phyloP scores from a whole-genome alignment of 495 filamentous ascomycete genomes.

The Tetracladium marchalianum region DNA sequence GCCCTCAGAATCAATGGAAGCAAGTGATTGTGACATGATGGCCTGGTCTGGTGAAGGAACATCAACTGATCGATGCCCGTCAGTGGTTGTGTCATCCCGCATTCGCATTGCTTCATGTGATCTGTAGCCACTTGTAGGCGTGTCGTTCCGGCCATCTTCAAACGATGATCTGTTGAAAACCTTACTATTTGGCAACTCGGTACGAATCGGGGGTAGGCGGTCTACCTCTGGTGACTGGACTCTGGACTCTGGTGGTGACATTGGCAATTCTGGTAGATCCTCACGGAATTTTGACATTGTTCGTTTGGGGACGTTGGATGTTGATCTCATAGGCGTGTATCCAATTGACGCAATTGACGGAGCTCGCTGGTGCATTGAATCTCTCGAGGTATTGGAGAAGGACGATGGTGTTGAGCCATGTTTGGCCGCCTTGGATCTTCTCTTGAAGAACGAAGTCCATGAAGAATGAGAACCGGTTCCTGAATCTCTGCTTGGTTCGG shows the following conservation, averaged over 20 bases:
- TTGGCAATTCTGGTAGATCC: conserved; percentile 74
- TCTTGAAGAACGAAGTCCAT: conserved; percentile 68
- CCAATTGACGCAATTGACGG: conserved; percentile 24
- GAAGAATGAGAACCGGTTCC: conserved; percentile 31
- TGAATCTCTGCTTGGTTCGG: conserved; percentile 28
- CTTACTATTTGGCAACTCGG: conserved; percentile 18
- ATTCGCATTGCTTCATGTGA: conserved; percentile 24
- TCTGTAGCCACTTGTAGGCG: conserved; percentile 33
- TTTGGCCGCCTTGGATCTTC: conserved; percentile 49
- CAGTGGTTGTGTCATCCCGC: conserved; percentile 19
- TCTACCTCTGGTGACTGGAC: conserved; percentile 62
- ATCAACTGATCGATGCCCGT: conserved; percentile 18
- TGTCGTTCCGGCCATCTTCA: conserved; percentile 28
- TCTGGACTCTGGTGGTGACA: conserved; percentile 73
- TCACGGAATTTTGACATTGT: conserved; percentile 90
- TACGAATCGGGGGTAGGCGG: conserved; percentile 26
- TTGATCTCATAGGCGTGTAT: conserved; percentile 23
- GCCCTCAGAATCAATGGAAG: conserved; percentile 68
- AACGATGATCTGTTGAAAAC: conserved; percentile 19
- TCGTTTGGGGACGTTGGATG: conserved; percentile 44
- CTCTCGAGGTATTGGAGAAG: conserved; percentile 79
- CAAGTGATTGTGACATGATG: conserved; percentile 43
- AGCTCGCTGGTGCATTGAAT: conserved; percentile 46
- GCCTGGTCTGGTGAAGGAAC: conserved; percentile 28
- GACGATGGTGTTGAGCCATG: conserved; percentile 44